Evolutionary conservation across 768 basidiomycete genomes (phyloP).

Genomic region (Boletus rex-veris): DNA sequence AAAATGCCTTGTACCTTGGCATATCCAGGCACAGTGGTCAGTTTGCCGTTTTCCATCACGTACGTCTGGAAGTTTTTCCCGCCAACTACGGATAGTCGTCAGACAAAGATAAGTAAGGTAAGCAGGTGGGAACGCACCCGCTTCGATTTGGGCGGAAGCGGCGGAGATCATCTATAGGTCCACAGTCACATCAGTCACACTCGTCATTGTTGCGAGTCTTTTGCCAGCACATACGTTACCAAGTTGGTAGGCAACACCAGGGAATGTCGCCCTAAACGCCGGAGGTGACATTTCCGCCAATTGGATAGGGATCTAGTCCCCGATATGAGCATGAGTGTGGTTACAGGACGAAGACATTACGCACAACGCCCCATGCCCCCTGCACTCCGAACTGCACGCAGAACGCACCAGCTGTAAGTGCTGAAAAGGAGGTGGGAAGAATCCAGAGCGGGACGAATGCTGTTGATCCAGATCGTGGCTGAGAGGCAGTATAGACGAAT

Average conservation of each 20-base stretch:
- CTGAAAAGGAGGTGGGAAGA: slow-evolving; percentile 62
- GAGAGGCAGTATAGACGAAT: not conserved
- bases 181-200: not conserved
- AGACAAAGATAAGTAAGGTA: not conserved
- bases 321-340: not conserved
- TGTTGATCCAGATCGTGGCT: slow-evolving; percentile 2
- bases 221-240: slow-evolving; percentile 48
- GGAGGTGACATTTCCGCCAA: slow-evolving; percentile 84
- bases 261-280: slow-evolving; percentile 86
- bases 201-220: too few relatives aligned
- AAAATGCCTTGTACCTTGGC: slow-evolving; percentile 83
- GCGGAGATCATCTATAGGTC: slow-evolving; percentile 55
- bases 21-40: slow-evolving; percentile 55
- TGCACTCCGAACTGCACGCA: slow-evolving; percentile 86
- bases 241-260: slow-evolving; percentile 80
- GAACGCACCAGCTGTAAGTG: slow-evolving; percentile 80
- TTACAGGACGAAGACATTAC: slow-evolving; percentile 19
- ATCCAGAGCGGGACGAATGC: slow-evolving; percentile 82
- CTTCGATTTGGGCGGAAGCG: slow-evolving; percentile 79
- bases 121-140: slow-evolving; percentile 39
- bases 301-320: slow-evolving; percentile 61
- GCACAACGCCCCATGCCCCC: slow-evolving; percentile 85
- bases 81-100: slow-evolving; percentile 43
- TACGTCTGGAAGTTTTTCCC: slow-evolving; percentile 54
- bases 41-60: slow-evolving; percentile 39